Percentiles rank a stretch among this genome's conserved stretches.
Evolutionary conservation across 148 eudicot species (phyloP).

Genomic region (Fagopyrum esculentum): DNA sequence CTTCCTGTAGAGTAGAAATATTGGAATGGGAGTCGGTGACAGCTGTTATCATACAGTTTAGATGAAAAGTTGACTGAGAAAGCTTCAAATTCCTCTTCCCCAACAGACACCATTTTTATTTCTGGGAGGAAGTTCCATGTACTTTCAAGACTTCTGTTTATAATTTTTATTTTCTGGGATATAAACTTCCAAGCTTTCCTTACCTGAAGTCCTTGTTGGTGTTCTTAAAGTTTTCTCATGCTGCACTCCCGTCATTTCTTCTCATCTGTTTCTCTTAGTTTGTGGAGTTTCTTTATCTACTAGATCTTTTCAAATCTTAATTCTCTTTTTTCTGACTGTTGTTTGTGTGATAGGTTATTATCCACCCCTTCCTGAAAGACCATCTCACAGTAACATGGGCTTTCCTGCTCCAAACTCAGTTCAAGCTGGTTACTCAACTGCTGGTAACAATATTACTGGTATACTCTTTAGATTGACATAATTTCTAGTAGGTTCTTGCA

Average conservation of each 20-base stretch:
- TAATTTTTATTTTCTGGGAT: no score
- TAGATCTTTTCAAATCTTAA: background rate
- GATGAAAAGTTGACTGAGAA: background rate
- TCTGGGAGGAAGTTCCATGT: background rate
- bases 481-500: background rate
- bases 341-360: slow-evolving; percentile 42
- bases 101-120: background rate
- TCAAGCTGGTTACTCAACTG: slow-evolving; percentile 30
- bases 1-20: background rate
- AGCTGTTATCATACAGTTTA: background rate
- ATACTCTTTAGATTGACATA: background rate
- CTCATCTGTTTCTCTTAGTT: background rate
- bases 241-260: background rate
- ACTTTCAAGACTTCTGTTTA: background rate
- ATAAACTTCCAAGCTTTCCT: background rate
- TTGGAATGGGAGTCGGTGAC: background rate
- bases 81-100: background rate
- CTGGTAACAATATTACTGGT: slow-evolving; percentile 31
- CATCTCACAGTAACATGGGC: slow-evolving; percentile 31
- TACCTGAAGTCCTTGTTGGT: background rate
- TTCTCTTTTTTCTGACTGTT: background rate
- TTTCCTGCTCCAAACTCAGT: slow-evolving; percentile 46
- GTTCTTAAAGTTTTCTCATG: background rate
- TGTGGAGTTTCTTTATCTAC: background rate
- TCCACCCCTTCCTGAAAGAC: slow-evolving; percentile 47